A percentile compares a stretch with the other conserved stretches of the same genome.
Conservation (phyloP, 1,284 basidiomycete species). For the Naganishia sp. region DNA sequence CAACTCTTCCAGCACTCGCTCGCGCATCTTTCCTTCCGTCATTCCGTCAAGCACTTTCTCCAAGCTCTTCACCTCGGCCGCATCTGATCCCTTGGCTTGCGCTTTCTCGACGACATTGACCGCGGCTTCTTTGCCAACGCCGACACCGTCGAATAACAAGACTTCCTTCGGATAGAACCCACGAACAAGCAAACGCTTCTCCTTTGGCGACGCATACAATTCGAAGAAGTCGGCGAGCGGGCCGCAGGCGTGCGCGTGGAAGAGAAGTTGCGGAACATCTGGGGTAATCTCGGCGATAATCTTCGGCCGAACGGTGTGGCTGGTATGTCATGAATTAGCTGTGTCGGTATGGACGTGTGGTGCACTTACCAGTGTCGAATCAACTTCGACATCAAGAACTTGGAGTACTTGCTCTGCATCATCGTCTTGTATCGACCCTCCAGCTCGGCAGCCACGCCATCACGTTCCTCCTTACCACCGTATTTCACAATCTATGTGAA, state of each 20-base stretch:
- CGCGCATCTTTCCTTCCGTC: conserved; percentile 63
- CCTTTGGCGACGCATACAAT: conserved; percentile 77
- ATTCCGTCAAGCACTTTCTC: conserved; percentile 66
- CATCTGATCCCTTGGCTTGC: conserved; percentile 53
- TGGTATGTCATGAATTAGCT: conserved; percentile 40
- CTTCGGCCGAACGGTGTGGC: conserved; percentile 65
- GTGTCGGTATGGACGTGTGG: background rate
- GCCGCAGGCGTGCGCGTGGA: conserved; percentile 77
- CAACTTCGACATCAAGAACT: conserved; percentile 83
- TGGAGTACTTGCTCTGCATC: conserved; percentile 83
- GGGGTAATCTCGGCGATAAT: conserved; percentile 76
- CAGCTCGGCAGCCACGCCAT: conserved; percentile 76
- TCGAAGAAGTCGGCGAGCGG: conserved; percentile 85
- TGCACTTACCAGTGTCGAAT: conserved; percentile 61
- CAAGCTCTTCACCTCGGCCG: conserved; percentile 57
- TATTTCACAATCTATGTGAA: conserved; percentile 66
- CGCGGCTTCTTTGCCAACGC: conserved; percentile 50
- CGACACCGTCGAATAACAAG: conserved; percentile 66
- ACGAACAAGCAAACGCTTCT: conserved; percentile 71
- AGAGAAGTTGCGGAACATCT: conserved; percentile 69
- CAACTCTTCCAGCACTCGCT: conserved; percentile 66
- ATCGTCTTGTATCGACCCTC: conserved; percentile 74
- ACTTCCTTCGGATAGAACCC: conserved; percentile 89
- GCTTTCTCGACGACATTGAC: conserved; percentile 27
- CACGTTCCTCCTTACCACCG: conserved; percentile 72